Percentiles rank a stretch among this genome's conserved stretches.
Conservation (phyloP, 371 early-diverging fungal species). For the Globomyces sp. region DNA sequence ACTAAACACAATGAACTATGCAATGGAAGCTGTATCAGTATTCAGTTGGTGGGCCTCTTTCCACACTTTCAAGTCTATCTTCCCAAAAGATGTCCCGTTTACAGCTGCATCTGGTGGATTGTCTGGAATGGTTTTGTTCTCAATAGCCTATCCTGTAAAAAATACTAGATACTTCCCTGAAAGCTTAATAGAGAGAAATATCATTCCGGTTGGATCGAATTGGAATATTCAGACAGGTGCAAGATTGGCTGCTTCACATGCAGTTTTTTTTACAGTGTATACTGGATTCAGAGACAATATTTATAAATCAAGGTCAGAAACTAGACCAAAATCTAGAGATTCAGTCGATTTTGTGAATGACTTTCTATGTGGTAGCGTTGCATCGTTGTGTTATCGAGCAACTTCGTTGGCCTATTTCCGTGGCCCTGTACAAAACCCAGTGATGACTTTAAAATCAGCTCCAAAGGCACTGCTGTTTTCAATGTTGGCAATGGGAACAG, state of each 20-base stretch:
- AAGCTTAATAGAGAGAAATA: not conserved
- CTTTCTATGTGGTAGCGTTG: constrained; percentile 5
- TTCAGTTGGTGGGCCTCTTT: constrained; percentile 2
- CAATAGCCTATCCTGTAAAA: constrained; percentile 1
- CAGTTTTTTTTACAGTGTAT: not conserved
- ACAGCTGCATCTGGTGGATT: constrained; percentile 1
- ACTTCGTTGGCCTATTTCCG: not conserved
- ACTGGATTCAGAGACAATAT: constrained; percentile 8
- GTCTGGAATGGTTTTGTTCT: not conserved
- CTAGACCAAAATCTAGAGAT: not conserved
- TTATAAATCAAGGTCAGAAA: constrained; percentile 1
- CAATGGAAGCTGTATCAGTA: not conserved
- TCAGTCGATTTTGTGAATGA: constrained; percentile 1
- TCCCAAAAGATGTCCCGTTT: not conserved
- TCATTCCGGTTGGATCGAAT: not conserved
- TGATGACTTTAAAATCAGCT: not conserved
- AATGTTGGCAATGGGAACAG: not conserved
- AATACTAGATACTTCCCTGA: not conserved
- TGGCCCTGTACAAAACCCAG: constrained; percentile 7
- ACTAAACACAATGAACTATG: not conserved
- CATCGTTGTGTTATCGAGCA: not conserved
- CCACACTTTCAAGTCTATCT: not conserved
- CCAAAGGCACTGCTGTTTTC: not conserved
- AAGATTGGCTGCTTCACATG: not conserved
- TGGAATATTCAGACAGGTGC: not conserved